A percentile compares a stretch with the other conserved stretches of the same genome.
phyloP scores from a whole-genome alignment of 805 yeast species.

The Candida vaughaniae region DNA sequence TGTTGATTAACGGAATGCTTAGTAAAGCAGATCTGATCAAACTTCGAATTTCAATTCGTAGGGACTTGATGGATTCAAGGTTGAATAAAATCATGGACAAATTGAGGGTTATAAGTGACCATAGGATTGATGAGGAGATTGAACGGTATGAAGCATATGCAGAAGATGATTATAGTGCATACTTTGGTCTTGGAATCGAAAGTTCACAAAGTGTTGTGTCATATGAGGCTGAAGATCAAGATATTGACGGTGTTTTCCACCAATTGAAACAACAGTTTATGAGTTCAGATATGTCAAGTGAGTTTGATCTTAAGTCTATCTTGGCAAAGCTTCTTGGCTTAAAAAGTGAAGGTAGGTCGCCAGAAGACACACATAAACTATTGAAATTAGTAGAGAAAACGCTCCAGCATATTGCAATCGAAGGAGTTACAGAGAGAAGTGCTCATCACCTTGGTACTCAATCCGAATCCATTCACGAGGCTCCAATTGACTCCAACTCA shows the following conservation, averaged over 20 bases:
- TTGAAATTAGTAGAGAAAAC: conserved; percentile 30
- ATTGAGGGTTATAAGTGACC: conserved; percentile 28
- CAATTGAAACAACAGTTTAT: conserved; percentile 11
- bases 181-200: conserved; percentile 10
- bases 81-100: conserved; percentile 36
- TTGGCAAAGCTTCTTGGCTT: conserved; percentile 22
- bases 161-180: conserved; percentile 35
- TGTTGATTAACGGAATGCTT: conserved; percentile 34
- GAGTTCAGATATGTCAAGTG: conserved; percentile 6
- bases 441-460: conserved; percentile 16
- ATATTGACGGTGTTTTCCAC: conserved; percentile 11
- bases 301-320: conserved; percentile 20
- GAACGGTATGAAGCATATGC: conserved; percentile 38
- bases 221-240: conserved; percentile 10
- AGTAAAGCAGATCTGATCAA: conserved; percentile 26
- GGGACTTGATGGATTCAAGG: conserved; percentile 37
- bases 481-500: conserved; percentile 30
- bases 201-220: conserved; percentile 7
- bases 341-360: conserved; percentile 23
- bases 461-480: conserved; percentile 31
- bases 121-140: conserved; percentile 33
- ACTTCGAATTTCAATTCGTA: conserved; percentile 28
- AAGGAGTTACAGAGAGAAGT: conserved; percentile 6
- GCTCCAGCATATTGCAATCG: conserved; percentile 27
- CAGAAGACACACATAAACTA: conserved; percentile 23